Conservation (phyloP, 2,329 filamentous ascomycete genomes). For the Aspergillus fijiensis region DNA sequence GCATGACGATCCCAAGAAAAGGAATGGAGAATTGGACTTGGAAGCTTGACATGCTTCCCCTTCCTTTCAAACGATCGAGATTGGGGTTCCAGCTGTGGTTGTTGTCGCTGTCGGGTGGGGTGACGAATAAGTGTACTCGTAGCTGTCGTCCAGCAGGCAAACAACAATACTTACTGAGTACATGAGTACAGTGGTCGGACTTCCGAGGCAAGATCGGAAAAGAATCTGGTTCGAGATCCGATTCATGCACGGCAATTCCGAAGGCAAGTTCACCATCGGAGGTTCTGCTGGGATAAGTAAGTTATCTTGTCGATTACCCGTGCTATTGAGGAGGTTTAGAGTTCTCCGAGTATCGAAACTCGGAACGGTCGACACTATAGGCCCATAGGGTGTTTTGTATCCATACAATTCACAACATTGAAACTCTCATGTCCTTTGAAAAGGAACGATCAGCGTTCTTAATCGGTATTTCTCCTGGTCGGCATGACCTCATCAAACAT, state of each 20-base stretch:
- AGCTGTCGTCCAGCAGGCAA: not conserved
- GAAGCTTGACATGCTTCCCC: not conserved
- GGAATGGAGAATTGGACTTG: too few species aligned
- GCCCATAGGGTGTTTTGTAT: not conserved
- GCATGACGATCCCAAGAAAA: too few species aligned
- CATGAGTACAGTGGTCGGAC: not conserved
- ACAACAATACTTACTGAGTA: not conserved
- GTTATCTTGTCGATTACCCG: not conserved
- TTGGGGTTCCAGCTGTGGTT: not conserved
- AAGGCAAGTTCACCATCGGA: not conserved
- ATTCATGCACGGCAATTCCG: not conserved
- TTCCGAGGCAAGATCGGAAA: not conserved
- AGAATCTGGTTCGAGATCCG: not conserved
- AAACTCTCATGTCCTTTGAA: not conserved
- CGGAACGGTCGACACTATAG: too few species aligned
- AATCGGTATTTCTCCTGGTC: not conserved
- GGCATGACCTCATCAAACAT: constrained; percentile 4
- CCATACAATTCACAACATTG: not conserved
- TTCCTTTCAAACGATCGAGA: not conserved
- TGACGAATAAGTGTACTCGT: not conserved
- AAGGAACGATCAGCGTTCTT: not conserved
- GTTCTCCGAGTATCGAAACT: not conserved
- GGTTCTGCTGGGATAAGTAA: not conserved
- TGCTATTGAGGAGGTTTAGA: not conserved
- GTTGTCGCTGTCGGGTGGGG: not conserved